Base-by-base conservation (phyloP, 1,284 basidiomycete genomes). In the Leccinum solheimii region DNA sequence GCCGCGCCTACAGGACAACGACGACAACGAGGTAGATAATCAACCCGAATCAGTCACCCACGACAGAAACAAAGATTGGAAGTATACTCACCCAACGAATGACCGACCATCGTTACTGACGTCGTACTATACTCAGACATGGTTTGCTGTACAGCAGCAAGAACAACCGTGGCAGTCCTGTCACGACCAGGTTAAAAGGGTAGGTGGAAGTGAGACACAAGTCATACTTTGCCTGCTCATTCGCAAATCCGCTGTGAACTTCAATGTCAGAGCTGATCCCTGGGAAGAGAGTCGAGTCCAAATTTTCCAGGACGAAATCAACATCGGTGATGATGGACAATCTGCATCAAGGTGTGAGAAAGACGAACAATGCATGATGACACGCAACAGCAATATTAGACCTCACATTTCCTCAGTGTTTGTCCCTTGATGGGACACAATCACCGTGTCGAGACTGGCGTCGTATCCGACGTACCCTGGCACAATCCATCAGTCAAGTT, bases 241-340 rank as follows among this genome's bases (percentile, higher is more conserved):
- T 70, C 1, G 69, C 75, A 70, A 90, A 91, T 9, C 88, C 87
- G 38, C 70, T 70, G 69, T 91, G 88, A 0, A 81, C 83, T 30
- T 30, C 27, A 0, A 89, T 79, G 7, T 72, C 65, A 0, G 78
- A 74, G 48, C 76, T 73, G 19, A 88, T 59, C 0, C 86, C 85
- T 5, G 87, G 87, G 77, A 91, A 91, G 13, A 88, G 75, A 0
- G 75, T 72, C 0, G 82, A 54, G 65, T 83, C 72, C 50, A 83
- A 72, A 1, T 59, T 67, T 2, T 62, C 67, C 48, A 81, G 66
- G 62, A 77, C 64, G 64, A 86, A 72, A 57, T 85, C 76, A 0
- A 70, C 75, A 67, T 91, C 86, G 0, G 83, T 87, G 32, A 3
- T n/a, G 3, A 45, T 0, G 19, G 26, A 13, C 5, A 36, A 1